These are phyloP conservation scores for Tilletia caries DNA, from an alignment of 1,284 basidiomycete genomes.

Conservation along the genomic window DNA sequence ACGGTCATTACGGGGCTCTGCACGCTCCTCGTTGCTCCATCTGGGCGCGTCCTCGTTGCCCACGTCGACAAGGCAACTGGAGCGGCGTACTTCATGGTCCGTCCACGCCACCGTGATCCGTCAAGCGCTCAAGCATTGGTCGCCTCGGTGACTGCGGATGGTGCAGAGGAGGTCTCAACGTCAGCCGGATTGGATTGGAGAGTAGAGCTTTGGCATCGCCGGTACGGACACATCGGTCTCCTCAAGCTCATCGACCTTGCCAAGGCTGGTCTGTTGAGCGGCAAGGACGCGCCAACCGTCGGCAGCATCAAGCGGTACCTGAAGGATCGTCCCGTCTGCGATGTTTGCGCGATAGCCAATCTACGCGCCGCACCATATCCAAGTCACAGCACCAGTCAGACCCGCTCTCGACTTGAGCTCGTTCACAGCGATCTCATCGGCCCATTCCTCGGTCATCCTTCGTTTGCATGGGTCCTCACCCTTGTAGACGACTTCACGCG, in stretches of 20 bases:
- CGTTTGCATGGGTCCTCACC: neutral
- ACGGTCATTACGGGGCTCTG: neutral
- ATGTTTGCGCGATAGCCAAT: neutral
- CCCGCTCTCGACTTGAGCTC: neutral
- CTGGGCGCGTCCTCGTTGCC: neutral
- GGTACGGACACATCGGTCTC: neutral
- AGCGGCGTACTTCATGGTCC: neutral
- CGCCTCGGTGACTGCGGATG: no score
- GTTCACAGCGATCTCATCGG: neutral
- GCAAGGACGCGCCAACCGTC: neutral
- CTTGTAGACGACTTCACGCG: neutral
- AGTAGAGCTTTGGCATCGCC: neutral
- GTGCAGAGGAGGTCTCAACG: neutral
- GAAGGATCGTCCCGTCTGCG: neutral
- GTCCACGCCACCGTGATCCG: neutral
- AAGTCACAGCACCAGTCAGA: neutral
- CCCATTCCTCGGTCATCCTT: neutral
- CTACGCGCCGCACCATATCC: neutral
- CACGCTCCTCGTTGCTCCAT: neutral
- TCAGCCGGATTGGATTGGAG: neutral
- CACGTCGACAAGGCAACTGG: neutral
- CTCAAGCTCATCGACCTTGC: neutral
- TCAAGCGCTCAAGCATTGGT: no score
- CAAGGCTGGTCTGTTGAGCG: neutral
- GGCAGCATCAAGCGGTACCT: neutral